These are phyloP conservation scores for Myriosclerotinia scirpicola DNA, from an alignment of 2,329 filamentous ascomycete species.

Conservation along the genomic window DNA sequence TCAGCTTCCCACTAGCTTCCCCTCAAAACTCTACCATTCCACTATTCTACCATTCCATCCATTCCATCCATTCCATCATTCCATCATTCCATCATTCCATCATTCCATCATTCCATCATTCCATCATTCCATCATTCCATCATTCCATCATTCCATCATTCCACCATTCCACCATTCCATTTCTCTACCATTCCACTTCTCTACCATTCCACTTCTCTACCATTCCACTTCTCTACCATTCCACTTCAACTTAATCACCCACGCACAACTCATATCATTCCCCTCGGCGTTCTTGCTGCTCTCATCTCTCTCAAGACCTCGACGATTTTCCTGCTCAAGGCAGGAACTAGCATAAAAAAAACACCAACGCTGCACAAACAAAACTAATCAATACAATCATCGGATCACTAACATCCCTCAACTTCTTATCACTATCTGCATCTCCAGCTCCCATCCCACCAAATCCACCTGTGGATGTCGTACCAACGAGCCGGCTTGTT, in stretches of 20 bases:
- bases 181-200: too few relatives aligned
- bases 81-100: too few relatives aligned
- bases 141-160: too few relatives aligned
- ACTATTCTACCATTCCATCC: too few relatives aligned
- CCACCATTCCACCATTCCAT: too few relatives aligned
- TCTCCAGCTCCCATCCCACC: neutral
- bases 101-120: too few relatives aligned
- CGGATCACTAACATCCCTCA: slow-evolving; percentile 16
- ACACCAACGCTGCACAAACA: slow-evolving; percentile 23
- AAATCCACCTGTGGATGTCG: neutral
- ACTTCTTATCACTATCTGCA: neutral
- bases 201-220: too few relatives aligned
- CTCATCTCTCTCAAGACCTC: slow-evolving; percentile 3
- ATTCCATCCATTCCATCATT: too few relatives aligned
- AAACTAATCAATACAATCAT: slow-evolving; percentile 26
- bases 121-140: too few relatives aligned
- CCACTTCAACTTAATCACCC: fast-evolving
- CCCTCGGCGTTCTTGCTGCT: slow-evolving; percentile 1
- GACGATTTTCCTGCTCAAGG: slow-evolving; percentile 22
- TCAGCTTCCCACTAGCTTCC: neutral
- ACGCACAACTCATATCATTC: neutral
- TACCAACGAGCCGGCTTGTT: neutral
- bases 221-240: neutral
- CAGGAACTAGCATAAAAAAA: slow-evolving; percentile 32
- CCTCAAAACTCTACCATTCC: neutral